Conservation (phyloP, 441 rosid genomes). For the Pelargonium cotyledonis region DNA sequence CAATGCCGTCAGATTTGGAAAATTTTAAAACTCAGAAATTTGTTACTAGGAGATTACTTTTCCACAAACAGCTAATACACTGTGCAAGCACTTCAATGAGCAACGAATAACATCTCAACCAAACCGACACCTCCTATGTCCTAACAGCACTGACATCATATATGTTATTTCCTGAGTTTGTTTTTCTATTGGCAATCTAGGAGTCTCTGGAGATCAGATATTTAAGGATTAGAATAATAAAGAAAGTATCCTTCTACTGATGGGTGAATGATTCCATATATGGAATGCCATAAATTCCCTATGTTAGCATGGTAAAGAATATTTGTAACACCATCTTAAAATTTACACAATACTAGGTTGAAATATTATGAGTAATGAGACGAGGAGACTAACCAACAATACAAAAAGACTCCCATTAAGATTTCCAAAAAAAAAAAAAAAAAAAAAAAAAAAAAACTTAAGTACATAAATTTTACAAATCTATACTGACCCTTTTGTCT, state of each 20-base stretch:
- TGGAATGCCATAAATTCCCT: no score
- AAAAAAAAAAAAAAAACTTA: not conserved
- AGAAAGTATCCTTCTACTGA: no score
- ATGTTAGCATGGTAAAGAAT: no score
- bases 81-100: not conserved
- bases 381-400: no score
- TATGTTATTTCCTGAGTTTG: no score
- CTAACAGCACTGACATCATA: not conserved
- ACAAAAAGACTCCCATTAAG: not conserved
- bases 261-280: no score
- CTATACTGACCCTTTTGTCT: constrained; percentile 43
- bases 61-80: not conserved
- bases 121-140: not conserved
- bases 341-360: no score
- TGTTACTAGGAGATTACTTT: not conserved
- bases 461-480: not conserved
- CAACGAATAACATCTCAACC: not conserved
- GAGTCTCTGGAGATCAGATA: no score
- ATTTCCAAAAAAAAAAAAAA: not conserved
- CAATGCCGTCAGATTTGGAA: constrained; percentile 11
- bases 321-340: no score
- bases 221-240: no score
- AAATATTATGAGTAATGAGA: no score
- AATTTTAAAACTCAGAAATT: not conserved
- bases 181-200: no score